Evolutionary conservation across 148 eudicot genomes (phyloP).

Genomic region (Spergularia marina): DNA sequence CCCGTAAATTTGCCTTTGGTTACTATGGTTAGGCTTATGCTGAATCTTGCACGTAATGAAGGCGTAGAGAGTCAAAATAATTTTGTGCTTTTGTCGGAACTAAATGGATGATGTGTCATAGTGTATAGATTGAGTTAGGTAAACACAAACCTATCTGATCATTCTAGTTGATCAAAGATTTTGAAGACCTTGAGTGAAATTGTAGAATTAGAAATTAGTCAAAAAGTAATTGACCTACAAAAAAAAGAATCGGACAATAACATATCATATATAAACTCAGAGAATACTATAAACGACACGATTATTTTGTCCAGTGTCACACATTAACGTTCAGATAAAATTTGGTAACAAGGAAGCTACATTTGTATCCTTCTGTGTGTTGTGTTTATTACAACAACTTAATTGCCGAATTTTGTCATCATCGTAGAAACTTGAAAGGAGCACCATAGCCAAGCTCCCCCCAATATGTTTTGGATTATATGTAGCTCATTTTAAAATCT

Average conservation of each 20-base stretch:
- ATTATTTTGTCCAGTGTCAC: too few relatives aligned
- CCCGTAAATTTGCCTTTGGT: background rate
- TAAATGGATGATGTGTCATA: too few relatives aligned
- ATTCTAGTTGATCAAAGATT: background rate
- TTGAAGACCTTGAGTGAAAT: background rate
- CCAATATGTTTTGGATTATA: slow-evolving; percentile 5
- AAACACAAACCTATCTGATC: background rate
- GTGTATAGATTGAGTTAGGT: background rate
- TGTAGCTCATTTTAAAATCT: background rate
- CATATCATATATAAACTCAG: background rate
- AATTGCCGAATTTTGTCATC: too few relatives aligned
- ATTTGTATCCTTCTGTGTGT: too few relatives aligned
- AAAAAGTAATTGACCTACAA: background rate
- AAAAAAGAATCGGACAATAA: background rate
- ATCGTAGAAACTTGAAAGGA: too few relatives aligned
- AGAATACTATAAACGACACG: background rate
- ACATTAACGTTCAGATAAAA: too few relatives aligned
- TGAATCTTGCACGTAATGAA: background rate
- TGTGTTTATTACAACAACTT: too few relatives aligned
- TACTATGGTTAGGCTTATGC: background rate
- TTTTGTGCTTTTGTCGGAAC: too few relatives aligned
- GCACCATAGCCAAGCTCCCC: too few relatives aligned
- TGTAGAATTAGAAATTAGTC: background rate
- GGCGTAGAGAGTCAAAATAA: background rate
- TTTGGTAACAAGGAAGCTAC: too few relatives aligned